Percentiles rank a stretch among this genome's conserved stretches.
Conservation (phyloP, 805 yeast species). For the Brettanomyces nanus region DNA sequence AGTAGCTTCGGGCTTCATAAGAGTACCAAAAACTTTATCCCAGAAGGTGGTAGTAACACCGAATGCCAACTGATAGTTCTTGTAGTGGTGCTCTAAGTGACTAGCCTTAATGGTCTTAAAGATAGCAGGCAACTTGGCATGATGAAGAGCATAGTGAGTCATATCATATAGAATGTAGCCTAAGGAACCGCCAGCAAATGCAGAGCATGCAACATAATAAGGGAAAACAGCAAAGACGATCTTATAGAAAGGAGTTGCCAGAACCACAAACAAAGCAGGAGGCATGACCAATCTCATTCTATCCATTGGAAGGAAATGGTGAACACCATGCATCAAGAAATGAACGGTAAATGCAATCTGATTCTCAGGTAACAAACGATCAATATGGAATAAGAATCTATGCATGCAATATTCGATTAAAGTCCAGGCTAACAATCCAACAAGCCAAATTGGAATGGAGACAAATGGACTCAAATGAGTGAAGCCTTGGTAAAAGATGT, state of each 20-base stretch:
- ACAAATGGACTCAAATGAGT: conserved; percentile 35
- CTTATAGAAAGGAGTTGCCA: conserved; percentile 75
- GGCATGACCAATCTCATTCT: conserved; percentile 90
- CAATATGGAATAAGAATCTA: conserved; percentile 90
- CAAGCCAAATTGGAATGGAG: conserved; percentile 50
- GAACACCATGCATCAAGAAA: conserved; percentile 90
- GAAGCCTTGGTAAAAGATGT: conserved; percentile 52
- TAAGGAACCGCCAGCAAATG: conserved; percentile 91
- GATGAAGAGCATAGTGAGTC: conserved; percentile 93
- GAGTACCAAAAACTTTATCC: conserved; percentile 88
- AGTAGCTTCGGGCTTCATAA: conserved; percentile 42
- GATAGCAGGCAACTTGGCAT: conserved; percentile 68
- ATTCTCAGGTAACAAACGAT: conserved; percentile 75
- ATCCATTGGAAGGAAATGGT: conserved; percentile 98
- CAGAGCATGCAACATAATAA: conserved; percentile 77
- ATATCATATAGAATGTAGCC: conserved; percentile 91
- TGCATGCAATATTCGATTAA: conserved; percentile 82
- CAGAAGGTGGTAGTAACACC: conserved; percentile 94
- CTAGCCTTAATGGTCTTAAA: conserved; percentile 76
- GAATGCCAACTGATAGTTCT: conserved; percentile 92
- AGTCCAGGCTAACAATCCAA: conserved; percentile 94
- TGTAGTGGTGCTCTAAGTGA: conserved; percentile 96
- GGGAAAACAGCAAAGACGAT: conserved; percentile 74
- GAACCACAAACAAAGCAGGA: conserved; percentile 68
- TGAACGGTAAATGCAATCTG: conserved; percentile 70